Evolutionary conservation across 2,329 filamentous ascomycete genomes (phyloP), one percentile per base, ranked within the genome.

Genomic region (Fusarium pseudocircinatum): DNA sequence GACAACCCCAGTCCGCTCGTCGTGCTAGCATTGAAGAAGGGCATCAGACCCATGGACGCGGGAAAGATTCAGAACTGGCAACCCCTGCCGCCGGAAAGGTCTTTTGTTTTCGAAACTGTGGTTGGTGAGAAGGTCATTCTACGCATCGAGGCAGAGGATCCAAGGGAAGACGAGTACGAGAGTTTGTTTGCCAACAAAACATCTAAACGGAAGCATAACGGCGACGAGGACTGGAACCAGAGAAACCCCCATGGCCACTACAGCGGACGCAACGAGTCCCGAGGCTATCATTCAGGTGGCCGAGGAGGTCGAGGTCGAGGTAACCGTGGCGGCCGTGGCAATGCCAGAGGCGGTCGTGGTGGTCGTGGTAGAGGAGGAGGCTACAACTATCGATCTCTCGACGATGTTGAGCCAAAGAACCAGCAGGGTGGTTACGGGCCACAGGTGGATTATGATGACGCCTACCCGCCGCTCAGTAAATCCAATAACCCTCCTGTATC

Each of bases 71-170:
- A 91, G 61, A 91, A 93, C 72, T 98, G 96, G 96, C 89, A 93
- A 70, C 90, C 94, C 9, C 87, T 97, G 7, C 84, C 92, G 1
- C 85, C 89, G 10, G 91, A 94, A 13, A 90, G 93, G 77, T 87
- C 90, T 1, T 90, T 95, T 78, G 87, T 90, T 11, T 95, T 98
- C 77, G 94, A 97, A 71, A 95, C 93, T 2, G 90, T 90, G 0
- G 94, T 98, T 3, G 93, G 93, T 24, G 95, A 98, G 83, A 97
- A 97, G 84, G 90, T 94, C 22, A 87, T 96, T 72, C 83, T 98
- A 58, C 89, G 93, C 4, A 91, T 98, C 52, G 94, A 97, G 80
- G 86, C 91, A 59, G 93, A 96, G 71, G 84, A 90, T 57, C 83
- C 85, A 6, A 82, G 83, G 30, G 90, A 93, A 76, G 89, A 89